phyloP scores from a whole-genome alignment of 2,329 filamentous ascomycete genomes.

The Furcasterigmium sp. region DNA sequence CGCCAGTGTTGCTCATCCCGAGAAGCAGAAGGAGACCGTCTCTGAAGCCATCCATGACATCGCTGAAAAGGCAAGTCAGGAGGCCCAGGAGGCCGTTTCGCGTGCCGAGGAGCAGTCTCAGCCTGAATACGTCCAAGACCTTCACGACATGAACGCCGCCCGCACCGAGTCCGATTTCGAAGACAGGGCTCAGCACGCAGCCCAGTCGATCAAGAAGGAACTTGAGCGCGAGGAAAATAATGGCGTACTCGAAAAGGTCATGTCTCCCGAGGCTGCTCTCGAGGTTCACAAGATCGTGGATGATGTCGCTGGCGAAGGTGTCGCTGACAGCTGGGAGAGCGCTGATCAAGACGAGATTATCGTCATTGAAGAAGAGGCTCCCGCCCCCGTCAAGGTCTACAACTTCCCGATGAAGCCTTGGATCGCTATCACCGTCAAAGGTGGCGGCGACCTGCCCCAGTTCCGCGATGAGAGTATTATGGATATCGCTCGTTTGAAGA shows the following conservation, averaged over 20 bases:
- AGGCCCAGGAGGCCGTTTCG: slow-evolving; percentile 61
- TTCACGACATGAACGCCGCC: slow-evolving; percentile 43
- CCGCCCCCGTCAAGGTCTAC: slow-evolving; percentile 70
- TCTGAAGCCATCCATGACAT: slow-evolving; percentile 64
- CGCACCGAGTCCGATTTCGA: slow-evolving; percentile 51
- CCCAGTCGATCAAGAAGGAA: slow-evolving; percentile 45
- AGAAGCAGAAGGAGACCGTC: slow-evolving; percentile 56
- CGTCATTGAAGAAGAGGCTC: slow-evolving; percentile 60
- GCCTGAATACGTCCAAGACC: slow-evolving; percentile 45
- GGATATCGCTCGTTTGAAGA: slow-evolving; percentile 91
- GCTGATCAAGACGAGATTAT: slow-evolving; percentile 67
- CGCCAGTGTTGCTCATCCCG: slow-evolving; percentile 11
- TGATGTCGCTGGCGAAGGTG: slow-evolving; percentile 49
- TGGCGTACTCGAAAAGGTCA: slow-evolving; percentile 45
- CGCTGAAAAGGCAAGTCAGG: slow-evolving; percentile 44
- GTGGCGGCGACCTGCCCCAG: slow-evolving; percentile 48
- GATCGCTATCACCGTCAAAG: slow-evolving; percentile 76
- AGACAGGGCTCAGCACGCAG: slow-evolving; percentile 39
- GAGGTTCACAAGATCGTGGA: slow-evolving; percentile 46
- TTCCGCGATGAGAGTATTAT: slow-evolving; percentile 79
- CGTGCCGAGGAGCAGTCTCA: slow-evolving; percentile 51
- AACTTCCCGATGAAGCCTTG: slow-evolving; percentile 97
- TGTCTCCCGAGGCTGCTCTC: slow-evolving; percentile 47
- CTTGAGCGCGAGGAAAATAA: slow-evolving; percentile 50
- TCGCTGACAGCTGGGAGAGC: slow-evolving; percentile 90